These are phyloP conservation scores for Cadophora sp. DNA, from an alignment of 2,329 filamentous ascomycete species.

Conservation along the genomic window DNA sequence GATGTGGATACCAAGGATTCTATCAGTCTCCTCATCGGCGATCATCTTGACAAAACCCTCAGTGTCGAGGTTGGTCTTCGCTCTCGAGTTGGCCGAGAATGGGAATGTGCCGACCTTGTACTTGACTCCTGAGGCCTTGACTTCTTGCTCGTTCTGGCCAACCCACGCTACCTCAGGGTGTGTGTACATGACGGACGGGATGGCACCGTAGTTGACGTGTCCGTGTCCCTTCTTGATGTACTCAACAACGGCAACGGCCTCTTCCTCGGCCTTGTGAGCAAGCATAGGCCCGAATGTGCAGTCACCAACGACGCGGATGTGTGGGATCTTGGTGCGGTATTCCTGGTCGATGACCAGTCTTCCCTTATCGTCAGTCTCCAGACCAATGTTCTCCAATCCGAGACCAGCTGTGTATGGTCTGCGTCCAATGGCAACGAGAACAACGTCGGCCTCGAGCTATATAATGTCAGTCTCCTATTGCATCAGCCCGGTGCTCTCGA, in stretches of 20 bases:
- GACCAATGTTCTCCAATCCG: slow-evolving; percentile 90
- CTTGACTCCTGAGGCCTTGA: slow-evolving; percentile 87
- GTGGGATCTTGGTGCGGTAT: slow-evolving; percentile 96
- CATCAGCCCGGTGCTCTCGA: background rate
- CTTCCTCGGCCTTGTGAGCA: slow-evolving; percentile 99
- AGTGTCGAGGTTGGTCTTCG: slow-evolving; percentile 97
- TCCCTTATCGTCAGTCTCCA: slow-evolving; percentile 91
- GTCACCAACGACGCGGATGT: slow-evolving; percentile 97
- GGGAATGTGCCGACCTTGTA: slow-evolving; percentile 96
- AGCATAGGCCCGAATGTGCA: slow-evolving; percentile 98
- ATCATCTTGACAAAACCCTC: slow-evolving; percentile 98
- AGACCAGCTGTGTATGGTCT: slow-evolving; percentile 93
- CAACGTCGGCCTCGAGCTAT: slow-evolving; percentile 90
- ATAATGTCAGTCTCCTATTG: slow-evolving; percentile 24
- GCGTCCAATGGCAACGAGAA: slow-evolving; percentile 95
- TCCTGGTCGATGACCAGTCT: slow-evolving; percentile 97
- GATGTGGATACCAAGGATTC: slow-evolving; percentile 95
- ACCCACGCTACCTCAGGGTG: slow-evolving; percentile 99
- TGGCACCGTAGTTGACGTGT: slow-evolving; percentile 98
- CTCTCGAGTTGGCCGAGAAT: slow-evolving; percentile 96
- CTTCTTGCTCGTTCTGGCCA: slow-evolving; percentile 94
- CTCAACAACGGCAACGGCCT: slow-evolving; percentile 92
- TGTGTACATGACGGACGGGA: slow-evolving; percentile 99
- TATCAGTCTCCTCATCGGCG: slow-evolving; percentile 93
- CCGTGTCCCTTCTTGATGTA: slow-evolving; percentile 98